Base-by-base conservation (phyloP, 225 moss, liverwort and hornwort species). In the Marchantia polymorpha region DNA sequence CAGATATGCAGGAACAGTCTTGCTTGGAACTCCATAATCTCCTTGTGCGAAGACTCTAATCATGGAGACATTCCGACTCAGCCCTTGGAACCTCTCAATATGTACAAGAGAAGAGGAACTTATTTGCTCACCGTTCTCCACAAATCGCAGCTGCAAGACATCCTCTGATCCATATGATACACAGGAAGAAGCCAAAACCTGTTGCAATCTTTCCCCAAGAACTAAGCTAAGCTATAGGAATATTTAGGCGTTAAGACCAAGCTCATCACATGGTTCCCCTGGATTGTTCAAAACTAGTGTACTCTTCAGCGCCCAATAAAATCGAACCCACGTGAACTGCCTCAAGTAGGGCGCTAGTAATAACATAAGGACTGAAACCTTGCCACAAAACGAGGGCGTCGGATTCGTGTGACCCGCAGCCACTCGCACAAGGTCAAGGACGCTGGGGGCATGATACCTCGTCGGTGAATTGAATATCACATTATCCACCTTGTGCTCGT, bases 241-340 rank as follows among this genome's bases (percentile, higher is more conserved):
- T 53, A 58, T 74, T 89, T 77, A 92, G 3, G 88, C 87, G 67
- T 90, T 90, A 60, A 92, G 85, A 39, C 92, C 74, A 67, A 88
- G 73, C 70, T 83, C 82, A 83, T 80, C 76, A 82, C 84, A 84
- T 69, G 85, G 55, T 23, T 90, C 90, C 46, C 85, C 78, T 6
- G 84, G 79, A 48, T 86, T 84, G 63, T 84, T 87, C 64, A 95
- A 80, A 12, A 89, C 93, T 47, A 97, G 78, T 22, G 96, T 97
- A 81, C 93, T 92, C 61, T 88, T 88, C 87, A 95, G 72, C 25
- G 95, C 95, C 90, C 91, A 93, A 67, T 99, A 99, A 78, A 95
- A 99, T 20, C 95, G 92, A 53, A 99, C 90, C 99, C 99, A 99
- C 0, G 99, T 95, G 22, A 99, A 95, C 80, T 90, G 93, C 81